phyloP scores from a whole-genome alignment of 768 basidiomycete genomes.

The Candolleomyces efflorescens region DNA sequence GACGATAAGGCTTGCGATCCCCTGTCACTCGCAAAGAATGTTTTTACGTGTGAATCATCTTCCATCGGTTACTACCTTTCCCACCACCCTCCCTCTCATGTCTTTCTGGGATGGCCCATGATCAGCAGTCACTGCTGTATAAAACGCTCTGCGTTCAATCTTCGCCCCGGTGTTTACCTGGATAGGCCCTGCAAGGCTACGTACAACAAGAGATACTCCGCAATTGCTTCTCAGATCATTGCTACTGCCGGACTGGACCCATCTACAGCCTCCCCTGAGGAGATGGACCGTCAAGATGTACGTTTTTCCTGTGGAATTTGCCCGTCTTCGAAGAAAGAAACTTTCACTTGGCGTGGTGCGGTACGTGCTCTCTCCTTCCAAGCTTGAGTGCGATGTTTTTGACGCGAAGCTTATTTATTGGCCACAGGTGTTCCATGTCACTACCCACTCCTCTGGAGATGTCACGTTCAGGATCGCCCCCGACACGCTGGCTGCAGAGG shows the following conservation, averaged over 20 bases:
- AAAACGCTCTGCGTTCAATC: not conserved
- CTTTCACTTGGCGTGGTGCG: not conserved
- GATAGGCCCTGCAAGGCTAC: not conserved
- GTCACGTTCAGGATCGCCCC: not conserved
- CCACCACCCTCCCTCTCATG: not conserved
- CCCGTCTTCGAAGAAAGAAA: not conserved
- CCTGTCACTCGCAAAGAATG: not conserved
- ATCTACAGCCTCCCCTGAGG: not conserved
- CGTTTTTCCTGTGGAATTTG: not conserved
- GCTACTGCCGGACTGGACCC: not conserved
- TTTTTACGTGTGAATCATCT: not conserved
- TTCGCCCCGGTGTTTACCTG: not conserved
- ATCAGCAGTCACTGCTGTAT: not conserved
- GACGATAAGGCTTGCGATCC: not conserved
- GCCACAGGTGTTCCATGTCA: not conserved
- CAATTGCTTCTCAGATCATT: not conserved
- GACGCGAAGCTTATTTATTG: not conserved
- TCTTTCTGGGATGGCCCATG: not conserved
- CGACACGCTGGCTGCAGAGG: not conserved
- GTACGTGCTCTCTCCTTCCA: not conserved
- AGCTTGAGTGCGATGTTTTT: not conserved
- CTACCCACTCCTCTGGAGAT: not conserved
- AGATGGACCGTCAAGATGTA: not conserved
- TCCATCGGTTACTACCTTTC: not conserved
- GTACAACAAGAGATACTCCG: not conserved